phyloP scores from a whole-genome alignment of 768 basidiomycete species.

The Pholiota microspora region DNA sequence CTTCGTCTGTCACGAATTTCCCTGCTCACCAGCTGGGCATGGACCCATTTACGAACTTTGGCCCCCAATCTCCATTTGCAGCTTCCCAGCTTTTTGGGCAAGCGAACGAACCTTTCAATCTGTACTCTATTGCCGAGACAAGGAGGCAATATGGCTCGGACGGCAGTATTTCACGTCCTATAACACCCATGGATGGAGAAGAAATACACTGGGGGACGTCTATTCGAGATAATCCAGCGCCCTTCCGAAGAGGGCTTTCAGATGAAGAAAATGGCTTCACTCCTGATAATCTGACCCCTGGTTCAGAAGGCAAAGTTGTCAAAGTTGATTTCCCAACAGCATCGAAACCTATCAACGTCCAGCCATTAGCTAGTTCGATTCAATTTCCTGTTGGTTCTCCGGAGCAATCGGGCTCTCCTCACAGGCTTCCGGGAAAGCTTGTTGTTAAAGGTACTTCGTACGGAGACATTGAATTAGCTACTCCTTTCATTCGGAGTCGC shows the following conservation, averaged over 20 bases:
- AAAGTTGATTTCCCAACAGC: slow-evolving; percentile 58
- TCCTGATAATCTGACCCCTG: slow-evolving; percentile 42
- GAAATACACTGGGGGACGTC: slow-evolving; percentile 44
- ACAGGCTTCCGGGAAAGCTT: slow-evolving; percentile 40
- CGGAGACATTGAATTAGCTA: slow-evolving; percentile 67
- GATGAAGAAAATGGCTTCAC: slow-evolving; percentile 67
- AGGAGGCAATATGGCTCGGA: slow-evolving; percentile 57
- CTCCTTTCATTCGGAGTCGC: slow-evolving; percentile 83
- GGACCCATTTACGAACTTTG: slow-evolving; percentile 30
- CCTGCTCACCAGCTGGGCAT: slow-evolving; percentile 75
- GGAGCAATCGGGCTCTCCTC: slow-evolving; percentile 63
- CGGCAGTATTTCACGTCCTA: slow-evolving; percentile 51
- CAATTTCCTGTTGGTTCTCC: slow-evolving; percentile 82
- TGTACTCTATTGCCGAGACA: slow-evolving; percentile 82
- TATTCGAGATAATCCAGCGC: slow-evolving; percentile 58
- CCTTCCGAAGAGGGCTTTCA: slow-evolving; percentile 70
- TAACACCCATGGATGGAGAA: slow-evolving; percentile 46
- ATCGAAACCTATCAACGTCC: slow-evolving; percentile 43
- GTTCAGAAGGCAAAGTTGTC: slow-evolving; percentile 45
- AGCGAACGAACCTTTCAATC: slow-evolving; percentile 73
- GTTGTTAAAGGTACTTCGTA: slow-evolving; percentile 62
- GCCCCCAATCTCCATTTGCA: slow-evolving; percentile 82
- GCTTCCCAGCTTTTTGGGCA: slow-evolving; percentile 82
- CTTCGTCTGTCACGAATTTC: slow-evolving; percentile 69
- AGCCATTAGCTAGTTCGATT: slow-evolving; percentile 64